phyloP scores from a whole-genome alignment of 331 rosid genomes.

The Malus hybrid region DNA sequence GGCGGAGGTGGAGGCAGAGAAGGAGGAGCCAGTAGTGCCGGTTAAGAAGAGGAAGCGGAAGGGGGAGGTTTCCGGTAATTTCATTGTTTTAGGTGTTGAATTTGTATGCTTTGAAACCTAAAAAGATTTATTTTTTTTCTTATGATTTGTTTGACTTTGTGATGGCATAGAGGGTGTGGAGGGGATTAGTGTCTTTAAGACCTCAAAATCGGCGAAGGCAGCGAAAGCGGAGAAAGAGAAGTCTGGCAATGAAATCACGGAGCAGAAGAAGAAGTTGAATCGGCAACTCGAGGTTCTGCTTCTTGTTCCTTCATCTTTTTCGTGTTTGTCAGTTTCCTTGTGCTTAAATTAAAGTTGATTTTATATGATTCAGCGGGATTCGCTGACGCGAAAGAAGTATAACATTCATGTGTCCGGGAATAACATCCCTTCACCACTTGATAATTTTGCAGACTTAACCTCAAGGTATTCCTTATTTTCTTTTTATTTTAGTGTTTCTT shows the following conservation, averaged over 20 bases:
- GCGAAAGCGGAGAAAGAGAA: constrained; percentile 26
- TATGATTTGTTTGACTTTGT: not conserved
- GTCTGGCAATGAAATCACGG: constrained; percentile 18
- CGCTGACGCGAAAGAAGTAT: constrained; percentile 55
- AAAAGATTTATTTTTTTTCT: not conserved
- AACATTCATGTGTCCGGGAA: constrained; percentile 82
- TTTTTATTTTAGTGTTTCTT: not conserved
- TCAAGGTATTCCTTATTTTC: constrained; percentile 44
- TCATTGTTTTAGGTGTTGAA: not conserved
- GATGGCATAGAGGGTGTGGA: constrained; percentile 46
- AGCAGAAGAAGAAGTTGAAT: constrained; percentile 54
- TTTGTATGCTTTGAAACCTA: not conserved
- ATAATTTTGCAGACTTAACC: constrained; percentile 61
- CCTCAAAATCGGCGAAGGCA: constrained; percentile 26
- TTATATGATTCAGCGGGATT: constrained; percentile 44
- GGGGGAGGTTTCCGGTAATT: constrained; percentile 40
- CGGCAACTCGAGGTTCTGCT: constrained; percentile 66
- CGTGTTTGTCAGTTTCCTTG: not conserved
- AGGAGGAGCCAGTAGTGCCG: constrained; percentile 31
- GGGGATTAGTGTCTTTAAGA: constrained; percentile 68
- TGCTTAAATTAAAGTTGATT: constrained; percentile 3
- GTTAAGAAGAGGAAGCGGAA: constrained; percentile 74
- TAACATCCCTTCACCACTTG: constrained; percentile 73
- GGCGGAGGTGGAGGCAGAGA: constrained; percentile 19
- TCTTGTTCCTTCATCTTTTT: not conserved